Percentiles rank a stretch among this genome's conserved stretches.
Evolutionary conservation across 805 yeast species (phyloP).

Genomic region (Kockiozyma suomiensis): DNA sequence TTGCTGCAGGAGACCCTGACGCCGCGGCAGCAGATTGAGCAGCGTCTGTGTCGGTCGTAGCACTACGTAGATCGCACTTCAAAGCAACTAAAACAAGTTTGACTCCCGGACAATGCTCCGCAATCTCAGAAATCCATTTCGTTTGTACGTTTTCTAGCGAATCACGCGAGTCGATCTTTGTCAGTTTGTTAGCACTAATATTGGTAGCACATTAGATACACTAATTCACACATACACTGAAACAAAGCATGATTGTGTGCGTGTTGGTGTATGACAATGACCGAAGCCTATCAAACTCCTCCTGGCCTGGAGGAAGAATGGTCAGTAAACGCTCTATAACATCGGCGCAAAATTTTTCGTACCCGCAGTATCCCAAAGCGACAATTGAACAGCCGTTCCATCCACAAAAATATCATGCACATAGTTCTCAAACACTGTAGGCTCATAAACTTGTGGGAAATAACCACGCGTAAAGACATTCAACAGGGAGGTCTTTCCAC

Average conservation of each 20-base stretch:
- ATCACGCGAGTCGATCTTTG: slow-evolving; percentile 88
- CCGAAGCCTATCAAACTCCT: slow-evolving; percentile 92
- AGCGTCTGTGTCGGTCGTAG: slow-evolving; percentile 11
- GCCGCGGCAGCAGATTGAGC: slow-evolving; percentile 39
- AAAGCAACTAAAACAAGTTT: slow-evolving; percentile 90
- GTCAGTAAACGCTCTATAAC: not conserved
- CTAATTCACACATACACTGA: slow-evolving; percentile 40
- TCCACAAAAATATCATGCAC: slow-evolving; percentile 96
- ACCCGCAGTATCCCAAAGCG: slow-evolving; percentile 98
- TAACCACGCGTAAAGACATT: slow-evolving; percentile 97
- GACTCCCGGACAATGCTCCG: slow-evolving; percentile 96
- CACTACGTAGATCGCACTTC: slow-evolving; percentile 80
- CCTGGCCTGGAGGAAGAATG: slow-evolving; percentile 54
- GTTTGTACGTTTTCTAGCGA: slow-evolving; percentile 92
- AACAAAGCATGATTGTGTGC: slow-evolving; percentile 95
- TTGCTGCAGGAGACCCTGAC: slow-evolving; percentile 39
- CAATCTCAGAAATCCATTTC: slow-evolving; percentile 96
- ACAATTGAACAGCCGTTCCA: slow-evolving; percentile 86
- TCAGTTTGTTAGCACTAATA: not conserved
- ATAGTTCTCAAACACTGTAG: slow-evolving; percentile 96
- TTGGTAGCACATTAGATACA: not conserved
- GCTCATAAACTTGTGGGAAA: slow-evolving; percentile 97
- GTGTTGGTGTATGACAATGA: slow-evolving; percentile 93
- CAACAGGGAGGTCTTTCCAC: slow-evolving; percentile 93
- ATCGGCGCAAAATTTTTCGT: not conserved